Percentiles rank a stretch among this genome's conserved stretches.
Conservation (phyloP, 208 protist genomes). For the Paratrypanosoma confusum region DNA sequence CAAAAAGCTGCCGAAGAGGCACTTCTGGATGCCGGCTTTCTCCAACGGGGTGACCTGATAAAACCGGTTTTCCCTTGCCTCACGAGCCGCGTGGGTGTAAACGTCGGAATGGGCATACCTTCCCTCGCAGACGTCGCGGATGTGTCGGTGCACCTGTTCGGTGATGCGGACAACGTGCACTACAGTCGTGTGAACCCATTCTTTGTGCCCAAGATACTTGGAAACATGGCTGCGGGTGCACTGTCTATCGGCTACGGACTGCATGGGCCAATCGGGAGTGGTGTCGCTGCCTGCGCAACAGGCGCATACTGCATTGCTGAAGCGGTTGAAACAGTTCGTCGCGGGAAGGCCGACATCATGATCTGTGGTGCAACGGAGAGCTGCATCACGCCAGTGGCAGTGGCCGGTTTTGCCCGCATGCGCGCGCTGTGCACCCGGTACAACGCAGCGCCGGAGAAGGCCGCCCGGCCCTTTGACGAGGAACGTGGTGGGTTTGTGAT, state of each 20-base stretch:
- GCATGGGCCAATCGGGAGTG: slow-evolving; percentile 86
- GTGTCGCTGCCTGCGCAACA: slow-evolving; percentile 95
- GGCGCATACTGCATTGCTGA: slow-evolving; percentile 96
- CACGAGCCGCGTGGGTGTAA: slow-evolving; percentile 63
- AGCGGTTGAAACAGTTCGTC: slow-evolving; percentile 75
- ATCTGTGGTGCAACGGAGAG: slow-evolving; percentile 92
- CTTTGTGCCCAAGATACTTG: slow-evolving; percentile 95
- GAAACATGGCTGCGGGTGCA: slow-evolving; percentile 93
- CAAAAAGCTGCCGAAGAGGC: slow-evolving; percentile 48
- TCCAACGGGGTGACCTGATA: slow-evolving; percentile 15
- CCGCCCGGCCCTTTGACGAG: slow-evolving; percentile 93
- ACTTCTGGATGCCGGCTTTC: slow-evolving; percentile 38
- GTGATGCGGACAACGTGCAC: slow-evolving; percentile 18
- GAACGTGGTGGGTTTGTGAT: slow-evolving; percentile 93
- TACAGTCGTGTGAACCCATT: slow-evolving; percentile 76
- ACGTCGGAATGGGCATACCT: slow-evolving; percentile 85
- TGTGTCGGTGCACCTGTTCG: slow-evolving; percentile 36
- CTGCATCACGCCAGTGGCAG: slow-evolving; percentile 82
- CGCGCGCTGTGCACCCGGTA: slow-evolving; percentile 88
- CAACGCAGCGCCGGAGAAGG: slow-evolving; percentile 75
- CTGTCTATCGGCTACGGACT: slow-evolving; percentile 84
- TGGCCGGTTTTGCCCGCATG: slow-evolving; percentile 91
- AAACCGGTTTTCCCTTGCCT: slow-evolving; percentile 2
- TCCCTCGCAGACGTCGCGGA: slow-evolving; percentile 71
- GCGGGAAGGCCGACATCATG: slow-evolving; percentile 78